phyloP scores from a whole-genome alignment of 1,284 basidiomycete genomes.

The Dichomitus squalens region DNA sequence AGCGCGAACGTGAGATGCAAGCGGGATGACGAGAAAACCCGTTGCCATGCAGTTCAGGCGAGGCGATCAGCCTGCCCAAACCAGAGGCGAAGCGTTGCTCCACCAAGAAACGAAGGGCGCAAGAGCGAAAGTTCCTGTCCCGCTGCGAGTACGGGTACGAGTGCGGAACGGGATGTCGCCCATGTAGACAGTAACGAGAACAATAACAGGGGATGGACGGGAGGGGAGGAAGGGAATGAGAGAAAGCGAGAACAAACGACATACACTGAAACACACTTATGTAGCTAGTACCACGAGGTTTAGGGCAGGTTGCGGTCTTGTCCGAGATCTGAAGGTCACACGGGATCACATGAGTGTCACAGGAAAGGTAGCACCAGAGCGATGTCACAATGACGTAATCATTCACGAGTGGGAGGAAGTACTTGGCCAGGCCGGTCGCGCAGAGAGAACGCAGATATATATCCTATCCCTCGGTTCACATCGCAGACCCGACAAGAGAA shows the following conservation, averaged over 20 bases:
- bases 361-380: too few species aligned
- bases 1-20: neutral
- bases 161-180: neutral
- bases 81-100: neutral
- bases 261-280: neutral
- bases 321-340: neutral
- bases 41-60: neutral
- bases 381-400: slow-evolving; percentile 5
- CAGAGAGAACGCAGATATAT: neutral
- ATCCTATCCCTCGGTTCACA: neutral
- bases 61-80: neutral
- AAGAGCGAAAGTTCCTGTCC: neutral
- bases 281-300: slow-evolving; percentile 5
- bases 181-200: neutral
- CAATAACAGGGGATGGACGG: neutral
- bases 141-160: neutral
- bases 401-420: too few species aligned
- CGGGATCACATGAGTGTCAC: neutral
- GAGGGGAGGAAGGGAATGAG: slow-evolving; percentile 1
- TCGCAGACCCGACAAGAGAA: neutral
- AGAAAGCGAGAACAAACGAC: neutral
- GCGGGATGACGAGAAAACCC: neutral
- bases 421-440: too few species aligned
- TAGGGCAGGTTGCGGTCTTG: slow-evolving; percentile 19
- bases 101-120: neutral